Base-by-base conservation (phyloP, 192 early-diverging fungal species). In the Piromyces sp. region DNA sequence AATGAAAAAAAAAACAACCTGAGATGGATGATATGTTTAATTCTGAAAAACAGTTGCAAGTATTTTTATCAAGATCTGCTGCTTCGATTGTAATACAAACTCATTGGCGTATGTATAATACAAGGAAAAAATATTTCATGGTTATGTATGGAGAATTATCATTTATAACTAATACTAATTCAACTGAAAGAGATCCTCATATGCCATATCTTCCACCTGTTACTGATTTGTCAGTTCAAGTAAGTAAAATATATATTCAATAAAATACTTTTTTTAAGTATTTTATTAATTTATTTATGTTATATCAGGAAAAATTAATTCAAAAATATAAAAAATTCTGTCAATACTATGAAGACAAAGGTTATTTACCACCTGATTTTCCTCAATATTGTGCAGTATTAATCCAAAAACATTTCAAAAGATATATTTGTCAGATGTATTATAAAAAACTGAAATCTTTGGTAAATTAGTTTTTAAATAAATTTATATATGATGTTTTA, bases 311-410 rank as follows among this genome's bases (percentile, higher is more conserved):
- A 85, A 58, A 80, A 40, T 68, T 91, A 79, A 33, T 88, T 30
- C 79, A 82, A n/a, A 87, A 84, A 40, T 91, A 87, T 81, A 79
- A 84, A 30, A 78, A 16, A 17, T 90, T 87, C 82, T 88, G 87
- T 83, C 28, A 9, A 16, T 81, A 83, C 11, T 82, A 86, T 30
- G 90, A 90, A 81, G 58, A 29, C 13, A 82, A 40, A 30, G 30
- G 79, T 13, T 30, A 80, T 15, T 80, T 83, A 29, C 84, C 87
- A n/a, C 90, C 90, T 6, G 86, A 85, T n/a, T 91, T 86, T 82
- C 86, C 88, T 0, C 82, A 85, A 19, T 90, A 88, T 80, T 89
- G 87, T 79, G 87, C 90, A 15, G 87, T 87, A 13, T 85, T 84
- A 38, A 89, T 91, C n/a, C 88, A 89, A 79, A 80, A 80, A 28